Conservation (phyloP, 768 basidiomycete species). For the Lactarius tabidus region DNA sequence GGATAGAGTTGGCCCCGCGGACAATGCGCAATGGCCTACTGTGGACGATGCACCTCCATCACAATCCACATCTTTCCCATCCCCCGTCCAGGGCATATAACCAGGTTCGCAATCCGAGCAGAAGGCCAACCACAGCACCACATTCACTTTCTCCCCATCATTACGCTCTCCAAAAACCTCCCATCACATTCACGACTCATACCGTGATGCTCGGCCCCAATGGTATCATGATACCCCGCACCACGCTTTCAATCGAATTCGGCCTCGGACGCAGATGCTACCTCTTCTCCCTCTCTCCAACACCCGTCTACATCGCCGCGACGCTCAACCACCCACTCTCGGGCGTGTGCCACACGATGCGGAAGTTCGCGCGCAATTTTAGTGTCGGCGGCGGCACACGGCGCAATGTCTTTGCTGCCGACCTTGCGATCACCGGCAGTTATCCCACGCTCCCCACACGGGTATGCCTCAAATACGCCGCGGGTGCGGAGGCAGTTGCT, state of each 20-base stretch:
- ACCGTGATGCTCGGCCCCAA: background rate
- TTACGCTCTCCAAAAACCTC: background rate
- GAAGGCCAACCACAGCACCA: background rate
- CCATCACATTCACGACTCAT: background rate
- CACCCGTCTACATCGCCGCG: background rate
- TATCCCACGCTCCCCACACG: background rate
- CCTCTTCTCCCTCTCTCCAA: background rate
- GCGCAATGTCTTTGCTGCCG: constrained; percentile 15
- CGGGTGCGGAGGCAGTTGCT: background rate
- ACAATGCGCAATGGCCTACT: background rate
- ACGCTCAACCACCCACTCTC: constrained; percentile 2
- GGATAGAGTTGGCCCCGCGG: background rate
- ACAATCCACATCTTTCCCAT: background rate
- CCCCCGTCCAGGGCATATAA: background rate
- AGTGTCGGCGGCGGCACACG: background rate
- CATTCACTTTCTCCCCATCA: background rate
- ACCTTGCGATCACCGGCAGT: background rate
- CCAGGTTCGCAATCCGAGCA: background rate
- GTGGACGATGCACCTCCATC: background rate
- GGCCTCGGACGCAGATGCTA: background rate
- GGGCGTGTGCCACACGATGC: background rate
- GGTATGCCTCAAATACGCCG: constrained; percentile 17
- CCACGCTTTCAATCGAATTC: constrained; percentile 6
- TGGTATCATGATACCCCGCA: background rate
- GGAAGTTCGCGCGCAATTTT: background rate